Percentiles rank a stretch among this genome's conserved stretches.
These are phyloP conservation scores for Medicago arabica DNA, from an alignment of 306 rosid species.

Conservation along the genomic window DNA sequence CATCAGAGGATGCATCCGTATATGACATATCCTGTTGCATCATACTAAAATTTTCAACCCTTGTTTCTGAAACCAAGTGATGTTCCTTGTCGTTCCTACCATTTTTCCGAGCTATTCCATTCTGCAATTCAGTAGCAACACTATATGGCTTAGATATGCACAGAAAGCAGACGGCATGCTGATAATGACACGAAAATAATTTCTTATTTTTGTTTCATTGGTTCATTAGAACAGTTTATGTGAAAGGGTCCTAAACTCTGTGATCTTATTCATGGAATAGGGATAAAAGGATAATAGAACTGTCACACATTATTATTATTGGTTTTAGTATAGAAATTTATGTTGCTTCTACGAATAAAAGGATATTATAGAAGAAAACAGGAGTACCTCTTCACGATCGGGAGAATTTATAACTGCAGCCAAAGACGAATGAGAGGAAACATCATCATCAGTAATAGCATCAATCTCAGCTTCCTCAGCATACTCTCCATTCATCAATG, in stretches of 20 bases:
- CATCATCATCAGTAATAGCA: slow-evolving; percentile 88
- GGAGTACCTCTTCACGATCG: slow-evolving; percentile 64
- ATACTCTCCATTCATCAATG: slow-evolving; percentile 70
- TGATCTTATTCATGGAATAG: slow-evolving; percentile 17
- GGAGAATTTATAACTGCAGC: slow-evolving; percentile 53
- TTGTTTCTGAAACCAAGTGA: slow-evolving; percentile 49
- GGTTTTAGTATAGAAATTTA: slow-evolving; percentile 10
- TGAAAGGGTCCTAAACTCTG: slow-evolving; percentile 19
- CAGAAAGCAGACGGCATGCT: slow-evolving; percentile 16
- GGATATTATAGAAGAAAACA: slow-evolving; percentile 12
- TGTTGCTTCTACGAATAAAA: slow-evolving; percentile 16
- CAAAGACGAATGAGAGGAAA: slow-evolving; percentile 82
- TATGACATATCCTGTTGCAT: slow-evolving; percentile 44
- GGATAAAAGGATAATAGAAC: background rate
- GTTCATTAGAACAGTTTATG: slow-evolving; percentile 25
- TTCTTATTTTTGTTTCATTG: slow-evolving; percentile 26
- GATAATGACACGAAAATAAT: slow-evolving; percentile 12
- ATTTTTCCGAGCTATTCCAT: slow-evolving; percentile 44
- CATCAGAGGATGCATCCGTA: too few relatives aligned
- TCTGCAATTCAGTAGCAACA: slow-evolving; percentile 59
- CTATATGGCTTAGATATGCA: slow-evolving; percentile 31
- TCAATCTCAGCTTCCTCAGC: slow-evolving; percentile 81
- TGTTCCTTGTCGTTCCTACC: slow-evolving; percentile 51
- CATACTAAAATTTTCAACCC: slow-evolving; percentile 50
- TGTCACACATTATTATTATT: slow-evolving; percentile 3